A percentile compares a stretch with the other conserved stretches of the same genome.
These are phyloP conservation scores for Vinca minor DNA, from an alignment of 257 asterid genomes.

Conservation along the genomic window DNA sequence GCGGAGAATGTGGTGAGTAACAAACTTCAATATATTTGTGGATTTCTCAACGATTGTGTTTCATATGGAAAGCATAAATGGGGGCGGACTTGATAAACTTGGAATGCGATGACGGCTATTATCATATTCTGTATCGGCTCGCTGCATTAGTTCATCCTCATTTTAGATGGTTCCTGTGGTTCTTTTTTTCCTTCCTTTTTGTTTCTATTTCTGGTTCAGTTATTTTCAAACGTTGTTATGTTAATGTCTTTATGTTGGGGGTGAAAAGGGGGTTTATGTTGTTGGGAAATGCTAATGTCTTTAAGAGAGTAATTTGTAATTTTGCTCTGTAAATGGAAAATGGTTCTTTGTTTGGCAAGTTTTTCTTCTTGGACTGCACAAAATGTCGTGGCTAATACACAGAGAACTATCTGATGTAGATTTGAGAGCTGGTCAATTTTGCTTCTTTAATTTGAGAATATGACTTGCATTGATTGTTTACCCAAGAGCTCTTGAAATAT, in stretches of 20 bases:
- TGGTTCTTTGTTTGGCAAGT: not conserved
- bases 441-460: not conserved
- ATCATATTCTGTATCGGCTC: not conserved
- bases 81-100: not conserved
- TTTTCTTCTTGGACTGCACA: not conserved
- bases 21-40: not conserved
- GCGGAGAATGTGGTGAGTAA: slow-evolving; percentile 64
- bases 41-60: not conserved
- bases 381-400: slow-evolving; percentile 1
- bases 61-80: not conserved
- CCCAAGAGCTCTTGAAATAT: not conserved
- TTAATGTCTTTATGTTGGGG: not conserved
- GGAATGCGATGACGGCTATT: not conserved
- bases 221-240: not conserved
- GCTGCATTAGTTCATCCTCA: not conserved
- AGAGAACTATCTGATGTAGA: not conserved
- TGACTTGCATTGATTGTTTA: not conserved
- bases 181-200: not conserved
- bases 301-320: not conserved
- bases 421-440: not conserved
- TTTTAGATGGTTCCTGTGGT: slow-evolving; percentile 3
- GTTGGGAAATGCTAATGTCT: not conserved
- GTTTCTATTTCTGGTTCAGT: not conserved
- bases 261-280: not conserved
- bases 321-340: not conserved